Base-by-base conservation (phyloP, 164 flowering plant genomes). In the Tinospora cordifolia region DNA sequence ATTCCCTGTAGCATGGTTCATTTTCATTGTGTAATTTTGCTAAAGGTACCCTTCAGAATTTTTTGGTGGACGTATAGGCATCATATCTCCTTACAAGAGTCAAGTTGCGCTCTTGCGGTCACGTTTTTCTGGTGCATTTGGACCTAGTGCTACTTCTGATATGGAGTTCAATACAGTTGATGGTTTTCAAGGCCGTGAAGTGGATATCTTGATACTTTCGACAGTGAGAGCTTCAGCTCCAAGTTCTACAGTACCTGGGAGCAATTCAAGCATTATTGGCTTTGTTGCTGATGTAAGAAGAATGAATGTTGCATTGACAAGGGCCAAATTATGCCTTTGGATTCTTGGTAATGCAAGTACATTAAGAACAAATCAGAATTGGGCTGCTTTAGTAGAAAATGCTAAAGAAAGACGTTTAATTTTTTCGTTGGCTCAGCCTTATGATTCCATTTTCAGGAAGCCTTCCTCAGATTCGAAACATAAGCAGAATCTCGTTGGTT, bases 171-270 rank as follows among this genome's bases (percentile, higher is more conserved):
- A 95, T 71, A 95, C 99, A 24, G 94, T 95, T 38, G 99, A 95
- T 81, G 99, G 98, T 65, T 95, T 90, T 77, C 99, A 95, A 84
- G 99, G 99, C 36, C 89, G 98, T 38, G 99, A 95, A 75, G 94
- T 92, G 66, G 99, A 95, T 81, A 86, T 95, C 65, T 75, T 95
- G 38, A 73, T 95, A 36, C 88, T 95, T 72, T 95, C 99, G 36
- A 92, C 97, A 30, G 99, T 95, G 36, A 85, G 99, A 79, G 90
- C 96, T 57, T 76, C 87, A 8, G 82, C 74, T 64, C 46, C 79
- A 62, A 64, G 71, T 72, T 73, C 79, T 75, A 62, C 69, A 70
- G 66, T 71, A 25, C 41, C 79, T 47, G 81, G 76, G 49, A 38
- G 70, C 51, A 80, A 74, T 73, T 79, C 86, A 57, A 83, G 86